Conservation (phyloP, 2,329 filamentous ascomycete species). For the Elsinoe australis region DNA sequence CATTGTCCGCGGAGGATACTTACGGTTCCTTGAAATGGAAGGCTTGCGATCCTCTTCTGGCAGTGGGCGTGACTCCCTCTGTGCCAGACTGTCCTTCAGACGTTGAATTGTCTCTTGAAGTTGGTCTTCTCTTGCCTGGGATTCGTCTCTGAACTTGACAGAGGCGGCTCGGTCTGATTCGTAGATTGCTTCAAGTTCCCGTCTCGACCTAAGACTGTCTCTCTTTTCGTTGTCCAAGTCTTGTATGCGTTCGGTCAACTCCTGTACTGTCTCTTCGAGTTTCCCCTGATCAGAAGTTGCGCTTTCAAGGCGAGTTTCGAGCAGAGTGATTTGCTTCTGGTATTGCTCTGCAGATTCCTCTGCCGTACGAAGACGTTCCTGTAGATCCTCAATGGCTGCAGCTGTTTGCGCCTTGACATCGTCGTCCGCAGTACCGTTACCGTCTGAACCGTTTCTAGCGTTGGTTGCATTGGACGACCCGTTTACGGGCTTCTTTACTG, state of each 20-base stretch:
- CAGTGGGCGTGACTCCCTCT: constrained; percentile 54
- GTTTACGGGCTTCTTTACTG: constrained; percentile 49
- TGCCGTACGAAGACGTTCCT: constrained; percentile 71
- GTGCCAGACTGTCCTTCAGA: constrained; percentile 79
- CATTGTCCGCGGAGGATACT: constrained; percentile 1
- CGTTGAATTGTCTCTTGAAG: constrained; percentile 85
- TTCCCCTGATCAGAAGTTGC: constrained; percentile 72
- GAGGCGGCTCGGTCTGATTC: constrained; percentile 82
- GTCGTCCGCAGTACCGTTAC: constrained; percentile 39
- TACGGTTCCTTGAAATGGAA: constrained; percentile 37
- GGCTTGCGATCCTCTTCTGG: constrained; percentile 46
- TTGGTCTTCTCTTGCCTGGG: constrained; percentile 75
- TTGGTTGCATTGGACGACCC: constrained; percentile 18
- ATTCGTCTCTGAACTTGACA: constrained; percentile 86
- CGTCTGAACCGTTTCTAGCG: constrained; percentile 17
- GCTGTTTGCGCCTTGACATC: constrained; percentile 73
- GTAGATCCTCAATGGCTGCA: constrained; percentile 73
- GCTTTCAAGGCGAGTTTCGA: constrained; percentile 82
- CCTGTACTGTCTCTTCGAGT: constrained; percentile 80
- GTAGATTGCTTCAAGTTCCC: constrained; percentile 88
- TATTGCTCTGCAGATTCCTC: constrained; percentile 59
- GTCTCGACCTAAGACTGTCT: constrained; percentile 71
- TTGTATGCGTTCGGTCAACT: constrained; percentile 77
- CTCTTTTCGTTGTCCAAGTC: constrained; percentile 74
- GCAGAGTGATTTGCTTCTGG: constrained; percentile 73